Percentiles rank a stretch among this genome's conserved stretches.
Evolutionary conservation across 129 eudicot genomes (phyloP).

Genomic region (Pseudognaphalium luteoalbum): DNA sequence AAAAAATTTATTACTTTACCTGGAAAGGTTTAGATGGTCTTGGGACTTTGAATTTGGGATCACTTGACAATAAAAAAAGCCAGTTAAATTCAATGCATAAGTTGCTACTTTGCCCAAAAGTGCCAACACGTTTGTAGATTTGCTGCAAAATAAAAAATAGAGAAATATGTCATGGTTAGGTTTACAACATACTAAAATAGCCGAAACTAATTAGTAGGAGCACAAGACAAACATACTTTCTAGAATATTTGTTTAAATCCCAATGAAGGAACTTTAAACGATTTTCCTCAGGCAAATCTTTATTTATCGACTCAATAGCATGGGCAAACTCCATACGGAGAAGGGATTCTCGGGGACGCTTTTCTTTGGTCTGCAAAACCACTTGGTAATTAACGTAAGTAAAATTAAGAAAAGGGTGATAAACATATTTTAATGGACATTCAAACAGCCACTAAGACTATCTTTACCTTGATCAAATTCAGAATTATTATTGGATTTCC

Average conservation of each 20-base stretch:
- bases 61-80: conserved; percentile 73
- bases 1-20: conserved; percentile 22
- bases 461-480: conserved; percentile 81
- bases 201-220: not conserved
- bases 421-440: not conserved
- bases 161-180: conserved; percentile 21
- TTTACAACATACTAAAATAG: not conserved
- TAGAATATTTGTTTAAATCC: conserved; percentile 86
- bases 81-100: conserved; percentile 75
- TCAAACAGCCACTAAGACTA: conserved; percentile 1
- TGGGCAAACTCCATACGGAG: conserved; percentile 78
- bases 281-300: conserved; percentile 61
- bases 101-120: conserved; percentile 76
- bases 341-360: conserved; percentile 90
- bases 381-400: not conserved
- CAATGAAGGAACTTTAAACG: conserved; percentile 89
- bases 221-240: conserved; percentile 49
- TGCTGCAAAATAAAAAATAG: conserved; percentile 44
- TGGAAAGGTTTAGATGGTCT: conserved; percentile 32
- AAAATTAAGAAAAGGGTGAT: not conserved
- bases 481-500: conserved; percentile 93
- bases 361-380: conserved; percentile 76
- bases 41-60: conserved; percentile 47
- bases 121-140: conserved; percentile 64
- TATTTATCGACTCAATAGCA: conserved; percentile 79